Base-by-base conservation (phyloP, 257 asterid species). In the Anisodus tanguticus region DNA sequence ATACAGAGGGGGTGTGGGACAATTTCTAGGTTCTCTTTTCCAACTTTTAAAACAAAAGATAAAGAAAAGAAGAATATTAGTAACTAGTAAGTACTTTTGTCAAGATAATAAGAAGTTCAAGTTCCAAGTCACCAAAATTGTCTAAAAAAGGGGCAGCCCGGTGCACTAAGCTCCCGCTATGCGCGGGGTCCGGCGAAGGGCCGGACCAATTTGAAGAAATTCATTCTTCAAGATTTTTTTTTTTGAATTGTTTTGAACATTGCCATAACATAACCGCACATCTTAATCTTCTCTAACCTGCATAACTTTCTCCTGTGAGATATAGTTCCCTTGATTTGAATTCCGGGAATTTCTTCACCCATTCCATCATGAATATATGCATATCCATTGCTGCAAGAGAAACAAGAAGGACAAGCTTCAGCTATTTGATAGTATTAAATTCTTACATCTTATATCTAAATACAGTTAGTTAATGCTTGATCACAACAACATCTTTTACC, bases 271-370 rank as follows among this genome's bases (percentile, higher is more conserved):
- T 45, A 4, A 45, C 31, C 43, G 79, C 69, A 49, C 37, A 69
- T 37, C 8, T 22, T 9, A 64, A 72, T 57, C 6, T 41, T 37
- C 69, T 51, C 64, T 84, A 88, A 96, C 99, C 99, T 49, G 98
- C 98, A 88, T 97, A 97, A 84, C 99, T 97, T 91, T 97, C 99
- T 80, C 99, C 99, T 2, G 98, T 95, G 80, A 97, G 97, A 76
- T 91, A 93, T 79, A 97, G 86, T 84, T 86, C 95, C 85, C 97
- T 88, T 82, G 91, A 88, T 90, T 71, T 90, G 90, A 89, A 97
- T 45, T 89, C 71, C 9, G 99, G 98, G 83, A 95, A 97, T 89
- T 95, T 97, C 88, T 91, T 90, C 87, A 82, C 89, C 99, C 99
- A 97, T 86, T 88, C 95, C 87, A 92, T 39, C 95, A 97, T 79